Base-by-base conservation (phyloP, 371 early-diverging fungal species). In the Mucor circinelloides region DNA sequence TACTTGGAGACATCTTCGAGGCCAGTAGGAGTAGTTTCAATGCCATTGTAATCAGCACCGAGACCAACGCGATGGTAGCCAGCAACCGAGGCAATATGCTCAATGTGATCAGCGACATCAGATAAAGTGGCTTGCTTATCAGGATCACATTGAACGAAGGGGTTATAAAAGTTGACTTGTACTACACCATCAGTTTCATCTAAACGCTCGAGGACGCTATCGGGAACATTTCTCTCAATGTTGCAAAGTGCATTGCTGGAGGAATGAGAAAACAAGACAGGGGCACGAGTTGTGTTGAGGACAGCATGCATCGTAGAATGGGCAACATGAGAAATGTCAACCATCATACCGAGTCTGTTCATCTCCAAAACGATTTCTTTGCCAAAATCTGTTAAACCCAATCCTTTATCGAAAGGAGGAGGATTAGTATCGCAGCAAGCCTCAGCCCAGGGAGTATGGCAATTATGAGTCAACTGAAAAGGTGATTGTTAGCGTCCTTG, bases 301-400 rank as follows among this genome's bases (percentile, higher is more conserved):
- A 83, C 87, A 44, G 87, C 85, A 31, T 84, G 72, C 89, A 89
- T 89, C 7, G 87, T 81, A 9, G 85, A 74, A 58, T 87, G 85
- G 27, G 89, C 78, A 13, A 90, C 91, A 66, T 90, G 91, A 36
- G 80, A 79, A 28, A 89, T 77, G 69, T 91, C 91, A 2, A 91
- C 89, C 79, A 89, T 76, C 90, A 91, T 89, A 12, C 91, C 91
- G 8, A 91, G 63, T 2, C 87, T 72, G 70, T 91, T 91, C 91
- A 90, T 89, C 70, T 91, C 91, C 17, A 63, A 25, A 17, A 90
- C 74, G 10, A 90, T 72, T 31, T 74, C 66, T 31, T 79, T 72
- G 9, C 91, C 91, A 70, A 87, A 89, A 2, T 63, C 66, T 7
- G 89, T 84, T 52, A 91, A 73, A 0, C 91, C 90, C 32, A 77